phyloP scores from a whole-genome alignment of 306 rosid genomes.

The Cicer cuneatum region DNA sequence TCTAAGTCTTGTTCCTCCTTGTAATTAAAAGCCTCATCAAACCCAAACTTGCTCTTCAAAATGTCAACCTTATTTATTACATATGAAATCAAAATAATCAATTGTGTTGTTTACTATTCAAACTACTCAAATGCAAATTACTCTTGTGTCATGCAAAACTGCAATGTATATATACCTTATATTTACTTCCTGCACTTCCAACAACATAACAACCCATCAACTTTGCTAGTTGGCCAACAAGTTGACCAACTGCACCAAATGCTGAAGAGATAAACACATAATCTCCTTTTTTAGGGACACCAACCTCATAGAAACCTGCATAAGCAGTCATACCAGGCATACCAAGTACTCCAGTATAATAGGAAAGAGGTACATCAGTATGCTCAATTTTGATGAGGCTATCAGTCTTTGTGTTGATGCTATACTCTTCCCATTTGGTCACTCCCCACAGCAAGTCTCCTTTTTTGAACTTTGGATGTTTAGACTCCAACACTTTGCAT shows the following conservation, averaged over 20 bases:
- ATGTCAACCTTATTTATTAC: slow-evolving; percentile 45
- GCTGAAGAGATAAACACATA: slow-evolving; percentile 63
- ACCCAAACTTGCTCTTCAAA: slow-evolving; percentile 48
- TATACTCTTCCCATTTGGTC: slow-evolving; percentile 59
- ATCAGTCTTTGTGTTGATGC: slow-evolving; percentile 45
- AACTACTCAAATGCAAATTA: background rate
- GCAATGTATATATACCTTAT: slow-evolving; percentile 46
- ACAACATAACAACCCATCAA: slow-evolving; percentile 68
- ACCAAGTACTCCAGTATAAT: slow-evolving; percentile 54
- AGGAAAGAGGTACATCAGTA: slow-evolving; percentile 52
- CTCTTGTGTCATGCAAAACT: background rate
- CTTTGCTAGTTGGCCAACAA: slow-evolving; percentile 63
- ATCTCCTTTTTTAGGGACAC: slow-evolving; percentile 61
- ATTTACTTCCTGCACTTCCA: slow-evolving; percentile 64
- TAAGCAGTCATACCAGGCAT: slow-evolving; percentile 70
- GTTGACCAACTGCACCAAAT: slow-evolving; percentile 64
- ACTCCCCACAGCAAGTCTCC: slow-evolving; percentile 56
- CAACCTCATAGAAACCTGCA: slow-evolving; percentile 56
- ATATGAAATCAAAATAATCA: slow-evolving; percentile 13
- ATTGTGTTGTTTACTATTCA: background rate
- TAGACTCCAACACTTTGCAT: slow-evolving; percentile 52
- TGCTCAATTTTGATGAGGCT: slow-evolving; percentile 54
- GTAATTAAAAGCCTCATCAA: slow-evolving; percentile 59
- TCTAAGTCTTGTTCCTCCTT: slow-evolving; percentile 52
- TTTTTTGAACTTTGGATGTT: slow-evolving; percentile 46